Conservation (phyloP, 768 basidiomycete species). For the Sutorius australiensis region DNA sequence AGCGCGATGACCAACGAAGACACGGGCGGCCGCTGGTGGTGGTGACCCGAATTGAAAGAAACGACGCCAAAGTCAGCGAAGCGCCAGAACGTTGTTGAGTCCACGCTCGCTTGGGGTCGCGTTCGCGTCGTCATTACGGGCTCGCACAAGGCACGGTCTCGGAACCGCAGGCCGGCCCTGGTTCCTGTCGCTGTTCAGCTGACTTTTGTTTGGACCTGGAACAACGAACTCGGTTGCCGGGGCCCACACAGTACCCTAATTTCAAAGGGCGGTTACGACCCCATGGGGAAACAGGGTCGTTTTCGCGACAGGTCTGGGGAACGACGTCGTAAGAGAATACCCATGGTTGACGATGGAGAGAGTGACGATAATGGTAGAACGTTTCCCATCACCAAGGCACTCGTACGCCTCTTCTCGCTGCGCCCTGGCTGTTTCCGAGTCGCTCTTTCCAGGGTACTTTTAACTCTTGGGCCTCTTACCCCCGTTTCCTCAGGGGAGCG, state of each 20-base stretch:
- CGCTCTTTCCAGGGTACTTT: no score
- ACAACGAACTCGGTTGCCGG: background rate
- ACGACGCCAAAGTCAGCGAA: background rate
- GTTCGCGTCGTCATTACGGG: background rate
- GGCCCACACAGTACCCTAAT: background rate
- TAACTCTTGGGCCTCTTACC: no score
- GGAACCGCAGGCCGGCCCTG: background rate
- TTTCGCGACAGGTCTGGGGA: background rate
- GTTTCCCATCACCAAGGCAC: no score
- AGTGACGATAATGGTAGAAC: no score
- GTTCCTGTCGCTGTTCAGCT: background rate
- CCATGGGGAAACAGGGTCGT: no score
- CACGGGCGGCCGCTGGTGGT: background rate
- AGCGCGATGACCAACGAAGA: background rate
- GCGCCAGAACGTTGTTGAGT: background rate
- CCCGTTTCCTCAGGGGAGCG: no score
- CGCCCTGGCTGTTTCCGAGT: no score
- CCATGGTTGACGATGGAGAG: no score
- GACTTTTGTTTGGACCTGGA: background rate
- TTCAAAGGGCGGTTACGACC: no score
- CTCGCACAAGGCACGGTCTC: background rate
- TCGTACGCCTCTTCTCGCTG: no score
- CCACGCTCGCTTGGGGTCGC: background rate
- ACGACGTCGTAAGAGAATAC: no score
- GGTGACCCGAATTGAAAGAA: background rate